Evolutionary conservation across 805 yeast genomes (phyloP).

Genomic region (Candida ovalis): DNA sequence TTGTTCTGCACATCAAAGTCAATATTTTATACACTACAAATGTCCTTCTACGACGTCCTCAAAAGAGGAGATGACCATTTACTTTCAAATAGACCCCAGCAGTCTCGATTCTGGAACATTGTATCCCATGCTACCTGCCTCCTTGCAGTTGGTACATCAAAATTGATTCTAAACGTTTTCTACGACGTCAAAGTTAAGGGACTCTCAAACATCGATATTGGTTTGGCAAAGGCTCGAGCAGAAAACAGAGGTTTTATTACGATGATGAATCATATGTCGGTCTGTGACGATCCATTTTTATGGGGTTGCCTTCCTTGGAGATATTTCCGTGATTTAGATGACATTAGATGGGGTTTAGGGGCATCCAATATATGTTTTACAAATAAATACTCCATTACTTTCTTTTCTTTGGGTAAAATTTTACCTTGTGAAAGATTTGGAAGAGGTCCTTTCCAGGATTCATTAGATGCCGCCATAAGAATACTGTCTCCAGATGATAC

Average conservation of each 20-base stretch:
- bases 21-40: constrained; percentile 20
- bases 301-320: constrained; percentile 85
- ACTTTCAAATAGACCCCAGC: constrained; percentile 47
- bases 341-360: constrained; percentile 90
- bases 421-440: constrained; percentile 86
- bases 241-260: constrained; percentile 80
- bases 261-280: constrained; percentile 90
- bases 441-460: constrained; percentile 87
- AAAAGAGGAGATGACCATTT: constrained; percentile 72
- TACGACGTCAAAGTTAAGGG: constrained; percentile 65
- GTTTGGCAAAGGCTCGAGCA: constrained; percentile 54
- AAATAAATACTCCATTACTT: constrained; percentile 43
- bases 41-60: constrained; percentile 70
- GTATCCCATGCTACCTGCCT: constrained; percentile 68
- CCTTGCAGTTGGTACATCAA: constrained; percentile 61
- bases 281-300: constrained; percentile 85
- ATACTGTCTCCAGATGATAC: constrained; percentile 77
- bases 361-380: constrained; percentile 89
- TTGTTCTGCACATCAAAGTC: not conserved
- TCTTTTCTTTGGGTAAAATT: constrained; percentile 88
- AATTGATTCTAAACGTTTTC: constrained; percentile 52
- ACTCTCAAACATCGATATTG: constrained; percentile 59
- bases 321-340: constrained; percentile 55
- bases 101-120: constrained; percentile 55
- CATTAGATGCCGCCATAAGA: constrained; percentile 81